Conservation (phyloP, 768 basidiomycete genomes). For the Mycena vulgaris region DNA sequence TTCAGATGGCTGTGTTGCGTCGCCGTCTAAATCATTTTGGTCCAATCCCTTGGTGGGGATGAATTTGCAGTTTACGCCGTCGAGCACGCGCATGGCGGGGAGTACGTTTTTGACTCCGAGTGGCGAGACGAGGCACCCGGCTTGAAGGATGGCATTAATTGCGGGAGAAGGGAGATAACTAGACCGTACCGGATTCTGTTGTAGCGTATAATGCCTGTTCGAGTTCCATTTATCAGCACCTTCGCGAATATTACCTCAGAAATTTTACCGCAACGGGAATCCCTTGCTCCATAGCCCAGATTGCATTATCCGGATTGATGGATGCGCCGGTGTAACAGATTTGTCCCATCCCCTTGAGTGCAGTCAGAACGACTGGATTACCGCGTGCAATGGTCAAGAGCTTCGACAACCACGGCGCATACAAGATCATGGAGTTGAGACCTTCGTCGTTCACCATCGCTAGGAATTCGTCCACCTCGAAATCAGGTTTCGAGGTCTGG, state of each 20-base stretch:
- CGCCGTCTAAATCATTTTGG: constrained; percentile 26
- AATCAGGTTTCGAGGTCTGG: constrained; percentile 42
- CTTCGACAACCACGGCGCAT: constrained; percentile 42
- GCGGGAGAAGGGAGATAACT: not conserved
- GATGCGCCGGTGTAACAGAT: constrained; percentile 42
- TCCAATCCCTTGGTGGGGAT: constrained; percentile 14
- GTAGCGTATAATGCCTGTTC: constrained; percentile 29
- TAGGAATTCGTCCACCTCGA: constrained; percentile 40
- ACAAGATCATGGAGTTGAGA: constrained; percentile 38
- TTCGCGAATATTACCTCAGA: not conserved
- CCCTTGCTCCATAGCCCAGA: constrained; percentile 5
- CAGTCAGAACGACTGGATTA: constrained; percentile 25
- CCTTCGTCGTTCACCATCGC: constrained; percentile 37
- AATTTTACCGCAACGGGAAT: constrained; percentile 21
- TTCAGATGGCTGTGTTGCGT: not conserved
- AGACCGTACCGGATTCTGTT: constrained; percentile 23
- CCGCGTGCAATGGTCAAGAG: constrained; percentile 33
- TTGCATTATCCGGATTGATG: constrained; percentile 14
- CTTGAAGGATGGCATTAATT: not conserved
- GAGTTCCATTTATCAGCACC: not conserved
- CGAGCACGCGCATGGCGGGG: constrained; percentile 27
- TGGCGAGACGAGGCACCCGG: not conserved
- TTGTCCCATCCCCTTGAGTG: constrained; percentile 38
- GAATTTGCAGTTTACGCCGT: constrained; percentile 25
- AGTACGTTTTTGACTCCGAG: constrained; percentile 6